Conservation (phyloP, 495 filamentous ascomycete species). For the Neurospora pannonica region DNA sequence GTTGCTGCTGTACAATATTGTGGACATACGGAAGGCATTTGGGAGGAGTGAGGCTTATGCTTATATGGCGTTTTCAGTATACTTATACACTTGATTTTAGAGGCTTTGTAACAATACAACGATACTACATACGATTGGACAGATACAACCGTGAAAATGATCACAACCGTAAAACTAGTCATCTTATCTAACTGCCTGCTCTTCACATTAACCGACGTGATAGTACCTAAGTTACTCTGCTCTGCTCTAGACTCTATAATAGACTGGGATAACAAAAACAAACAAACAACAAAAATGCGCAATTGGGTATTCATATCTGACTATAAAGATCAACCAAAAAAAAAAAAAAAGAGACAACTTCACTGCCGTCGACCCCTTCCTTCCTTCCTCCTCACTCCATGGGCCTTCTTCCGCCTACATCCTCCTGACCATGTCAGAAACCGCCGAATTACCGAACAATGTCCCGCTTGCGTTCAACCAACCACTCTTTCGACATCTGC, state of each 20-base stretch:
- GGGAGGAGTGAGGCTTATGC: background rate
- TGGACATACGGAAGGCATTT: background rate
- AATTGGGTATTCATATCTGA: constrained; percentile 11
- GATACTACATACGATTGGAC: too few relatives aligned
- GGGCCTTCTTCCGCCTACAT: too few relatives aligned
- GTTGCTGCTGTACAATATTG: background rate
- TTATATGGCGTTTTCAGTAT: background rate
- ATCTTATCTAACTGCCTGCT: background rate
- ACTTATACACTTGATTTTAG: background rate
- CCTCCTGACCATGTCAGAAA: background rate
- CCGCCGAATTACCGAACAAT: background rate
- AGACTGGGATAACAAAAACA: background rate
- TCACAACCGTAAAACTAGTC: background rate
- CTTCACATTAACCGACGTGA: background rate
- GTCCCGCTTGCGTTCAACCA: background rate
- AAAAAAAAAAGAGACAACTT: background rate
- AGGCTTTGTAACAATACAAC: background rate
- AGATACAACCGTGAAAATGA: too few relatives aligned
- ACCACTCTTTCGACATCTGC: background rate
- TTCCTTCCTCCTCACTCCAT: background rate
- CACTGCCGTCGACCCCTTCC: background rate
- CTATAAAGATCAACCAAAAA: constrained; percentile 2
- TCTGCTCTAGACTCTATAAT: constrained; percentile 1
- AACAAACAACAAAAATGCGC: background rate
- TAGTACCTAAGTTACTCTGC: background rate